Base-by-base conservation (phyloP, 805 yeast species). In the Saccharomyces eubayanus region DNA sequence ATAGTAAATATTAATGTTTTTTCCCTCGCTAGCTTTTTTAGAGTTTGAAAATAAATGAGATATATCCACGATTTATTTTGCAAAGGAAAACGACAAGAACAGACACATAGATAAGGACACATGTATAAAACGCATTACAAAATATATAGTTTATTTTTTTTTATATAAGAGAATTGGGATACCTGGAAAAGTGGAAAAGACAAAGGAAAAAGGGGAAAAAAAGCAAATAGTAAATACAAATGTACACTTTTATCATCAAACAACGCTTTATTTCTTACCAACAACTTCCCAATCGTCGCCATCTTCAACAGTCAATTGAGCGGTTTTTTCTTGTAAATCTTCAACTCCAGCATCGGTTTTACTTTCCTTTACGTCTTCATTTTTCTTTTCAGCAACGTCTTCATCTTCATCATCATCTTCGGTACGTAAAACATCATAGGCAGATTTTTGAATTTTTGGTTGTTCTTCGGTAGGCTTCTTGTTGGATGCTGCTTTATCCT, bases 381-480 rank as follows among this genome's bases (percentile, higher is more conserved):
- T 40, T 40, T 53, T 52, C 20, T 53, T 55, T 54, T 55, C 56
- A 48, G 58, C 54, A 31, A 58, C 70, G 48, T 65, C 69, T 21
- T 72, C 74, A 6, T 75, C 78, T 1, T 76, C 81, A 2, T 77
- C 81, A 3, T 80, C 84, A 51, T 75, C 83, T 31, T 80, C 83
- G 52, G 64, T 66, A 51, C 78, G 72, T 64, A 82, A 70, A 27
- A 81, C 82, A 49, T 76, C 71, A 62, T 74, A 82, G 2, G 77
- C 69, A 40, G 83, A 77, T 61, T 73, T 75, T 65, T 70, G 76
- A 51, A 64, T 64, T 56, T 61, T 68, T 53, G 71, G 67, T 57
- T 66, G 65, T 31, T 69, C 68, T 48, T 64, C 67, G 28, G 63
- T 60, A 49, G 64, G 51, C 50, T 53, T 54, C 6, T 56, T 67